Conservation (phyloP, 352 stramenopile genomes). For the Pythium coloratum region DNA sequence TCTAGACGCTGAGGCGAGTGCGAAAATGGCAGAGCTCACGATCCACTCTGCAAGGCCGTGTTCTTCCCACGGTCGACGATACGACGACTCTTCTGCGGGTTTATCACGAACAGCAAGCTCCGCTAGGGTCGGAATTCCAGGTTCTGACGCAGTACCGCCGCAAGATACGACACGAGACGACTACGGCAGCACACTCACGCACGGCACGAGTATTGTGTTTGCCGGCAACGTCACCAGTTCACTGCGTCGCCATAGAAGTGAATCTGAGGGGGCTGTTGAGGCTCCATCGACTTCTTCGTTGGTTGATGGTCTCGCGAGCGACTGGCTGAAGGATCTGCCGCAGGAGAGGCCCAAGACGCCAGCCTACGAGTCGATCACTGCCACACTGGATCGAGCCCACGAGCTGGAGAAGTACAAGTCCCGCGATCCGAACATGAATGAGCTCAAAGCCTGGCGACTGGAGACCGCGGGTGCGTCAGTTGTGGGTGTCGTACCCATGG, state of each 20-base stretch:
- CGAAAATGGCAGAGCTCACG: background rate
- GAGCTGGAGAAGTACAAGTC: conserved; percentile 74
- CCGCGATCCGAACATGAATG: conserved; percentile 59
- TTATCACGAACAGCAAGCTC: conserved; percentile 9
- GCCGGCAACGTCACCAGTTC: conserved; percentile 87
- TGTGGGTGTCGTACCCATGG: conserved; percentile 35
- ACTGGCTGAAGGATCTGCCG: background rate
- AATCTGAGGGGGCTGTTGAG: conserved; percentile 39
- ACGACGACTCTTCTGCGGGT: background rate
- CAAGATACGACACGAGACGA: conserved; percentile 34
- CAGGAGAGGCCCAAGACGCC: conserved; percentile 55
- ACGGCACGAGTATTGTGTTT: conserved; percentile 87
- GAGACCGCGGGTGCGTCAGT: conserved; percentile 46
- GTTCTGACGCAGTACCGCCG: background rate
- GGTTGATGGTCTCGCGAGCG: conserved; percentile 6
- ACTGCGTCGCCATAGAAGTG: conserved; percentile 65
- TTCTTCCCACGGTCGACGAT: conserved; percentile 20
- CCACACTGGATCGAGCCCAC: conserved; percentile 68
- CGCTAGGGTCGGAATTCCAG: background rate
- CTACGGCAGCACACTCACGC: conserved; percentile 79
- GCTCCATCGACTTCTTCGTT: background rate
- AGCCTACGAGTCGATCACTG: conserved; percentile 71
- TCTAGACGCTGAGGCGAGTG: conserved; percentile 11
- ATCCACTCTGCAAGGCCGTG: conserved; percentile 1
- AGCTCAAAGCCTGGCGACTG: conserved; percentile 67